Conservation (phyloP, 352 stramenopile genomes). For the Phytophthora pseudosyringae region DNA sequence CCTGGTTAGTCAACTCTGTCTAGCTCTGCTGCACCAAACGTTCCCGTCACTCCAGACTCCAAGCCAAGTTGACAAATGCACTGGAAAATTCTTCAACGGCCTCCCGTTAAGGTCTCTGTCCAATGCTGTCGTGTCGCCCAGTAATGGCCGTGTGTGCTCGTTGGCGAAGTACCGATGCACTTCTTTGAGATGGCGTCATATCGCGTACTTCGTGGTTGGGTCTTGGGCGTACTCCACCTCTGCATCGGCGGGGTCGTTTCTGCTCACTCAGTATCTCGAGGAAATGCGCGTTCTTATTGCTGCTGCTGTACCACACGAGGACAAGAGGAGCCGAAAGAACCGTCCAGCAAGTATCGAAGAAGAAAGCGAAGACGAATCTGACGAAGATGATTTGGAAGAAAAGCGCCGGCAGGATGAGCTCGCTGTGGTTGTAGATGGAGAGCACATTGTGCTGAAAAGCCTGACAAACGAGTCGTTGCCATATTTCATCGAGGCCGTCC, state of each 20-base stretch:
- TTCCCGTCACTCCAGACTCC: constrained; percentile 36
- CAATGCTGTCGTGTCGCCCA: constrained; percentile 41
- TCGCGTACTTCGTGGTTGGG: constrained; percentile 64
- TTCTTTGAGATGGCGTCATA: constrained; percentile 53
- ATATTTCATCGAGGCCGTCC: constrained; percentile 60
- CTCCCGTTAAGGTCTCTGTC: constrained; percentile 43
- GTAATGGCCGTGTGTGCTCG: constrained; percentile 42
- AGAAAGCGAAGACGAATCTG: constrained; percentile 32
- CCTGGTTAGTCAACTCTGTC: constrained; percentile 56
- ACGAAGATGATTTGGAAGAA: constrained; percentile 41
- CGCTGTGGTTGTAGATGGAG: constrained; percentile 47
- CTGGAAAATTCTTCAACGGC: constrained; percentile 22
- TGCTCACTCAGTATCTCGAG: constrained; percentile 54
- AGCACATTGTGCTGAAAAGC: constrained; percentile 71
- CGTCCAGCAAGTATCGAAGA: constrained; percentile 12
- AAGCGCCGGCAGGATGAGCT: constrained; percentile 29
- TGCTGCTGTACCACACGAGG: constrained; percentile 22
- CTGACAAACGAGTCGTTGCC: constrained; percentile 69
- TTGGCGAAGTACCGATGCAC: constrained; percentile 54
- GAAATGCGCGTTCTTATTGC: constrained; percentile 56
- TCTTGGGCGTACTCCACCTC: constrained; percentile 55
- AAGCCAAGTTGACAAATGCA: constrained; percentile 22
- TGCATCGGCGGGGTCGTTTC: constrained; percentile 29
- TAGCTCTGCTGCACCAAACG: constrained; percentile 66
- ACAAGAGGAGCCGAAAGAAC: constrained; percentile 17